Conservation (phyloP, 192 early-diverging fungal species). For the Mortierella alpina region DNA sequence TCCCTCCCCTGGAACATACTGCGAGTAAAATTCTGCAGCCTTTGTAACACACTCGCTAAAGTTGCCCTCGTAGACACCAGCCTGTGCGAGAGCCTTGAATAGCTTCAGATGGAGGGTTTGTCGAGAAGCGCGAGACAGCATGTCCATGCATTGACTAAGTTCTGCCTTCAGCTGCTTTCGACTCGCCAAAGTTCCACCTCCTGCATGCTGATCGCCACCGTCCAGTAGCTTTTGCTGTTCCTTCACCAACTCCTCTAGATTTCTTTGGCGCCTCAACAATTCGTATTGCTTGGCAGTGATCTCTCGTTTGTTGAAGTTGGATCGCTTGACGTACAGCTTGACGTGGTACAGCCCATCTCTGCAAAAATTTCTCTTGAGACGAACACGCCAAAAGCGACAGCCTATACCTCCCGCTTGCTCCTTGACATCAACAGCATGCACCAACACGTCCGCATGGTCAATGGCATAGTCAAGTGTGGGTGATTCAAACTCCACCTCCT, state of each 20-base stretch:
- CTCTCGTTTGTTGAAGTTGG: background rate
- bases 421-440: background rate
- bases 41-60: constrained; percentile 1
- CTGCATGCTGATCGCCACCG: no score
- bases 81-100: constrained; percentile 9
- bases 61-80: background rate
- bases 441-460: background rate
- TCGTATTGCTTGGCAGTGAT: background rate
- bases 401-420: background rate
- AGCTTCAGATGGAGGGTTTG: constrained; percentile 2
- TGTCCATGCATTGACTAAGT: background rate
- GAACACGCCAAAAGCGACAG: background rate
- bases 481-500: background rate
- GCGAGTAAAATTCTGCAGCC: constrained; percentile 2
- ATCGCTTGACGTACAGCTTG: constrained; percentile 13
- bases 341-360: background rate
- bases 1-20: constrained; percentile 9
- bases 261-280: no score
- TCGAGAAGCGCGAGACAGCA: background rate
- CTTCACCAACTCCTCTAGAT: no score
- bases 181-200: no score
- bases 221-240: no score
- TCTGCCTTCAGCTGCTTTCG: background rate
- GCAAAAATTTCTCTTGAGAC: background rate
- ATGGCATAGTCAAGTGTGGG: background rate